Percentiles rank a stretch among this genome's conserved stretches.
phyloP scores from a whole-genome alignment of 2,329 filamentous ascomycete species.

The Claviceps digitariae region DNA sequence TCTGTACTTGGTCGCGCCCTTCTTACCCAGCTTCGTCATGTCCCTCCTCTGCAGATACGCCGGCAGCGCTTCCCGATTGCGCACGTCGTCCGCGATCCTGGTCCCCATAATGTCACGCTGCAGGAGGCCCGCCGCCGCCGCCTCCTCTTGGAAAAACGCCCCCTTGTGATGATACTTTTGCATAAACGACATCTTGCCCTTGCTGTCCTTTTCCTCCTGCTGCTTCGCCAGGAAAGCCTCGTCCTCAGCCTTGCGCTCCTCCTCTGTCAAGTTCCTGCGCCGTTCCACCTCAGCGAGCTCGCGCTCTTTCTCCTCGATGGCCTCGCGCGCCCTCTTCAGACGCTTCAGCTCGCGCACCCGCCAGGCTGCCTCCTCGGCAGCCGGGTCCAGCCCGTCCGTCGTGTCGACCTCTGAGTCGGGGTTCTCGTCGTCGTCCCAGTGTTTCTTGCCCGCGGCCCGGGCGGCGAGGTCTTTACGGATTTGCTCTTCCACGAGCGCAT shows the following conservation, averaged over 20 bases:
- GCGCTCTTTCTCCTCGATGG: constrained; percentile 69
- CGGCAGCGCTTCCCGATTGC: constrained; percentile 69
- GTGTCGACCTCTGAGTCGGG: constrained; percentile 72
- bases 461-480: constrained; percentile 69
- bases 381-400: constrained; percentile 73
- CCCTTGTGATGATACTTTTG: constrained; percentile 96
- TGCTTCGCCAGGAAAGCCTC: constrained; percentile 63
- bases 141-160: constrained; percentile 82
- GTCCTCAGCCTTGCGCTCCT: constrained; percentile 79
- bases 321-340: constrained; percentile 73
- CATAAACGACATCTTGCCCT: constrained; percentile 78
- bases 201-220: constrained; percentile 61
- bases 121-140: constrained; percentile 60
- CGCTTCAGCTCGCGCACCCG: constrained; percentile 82
- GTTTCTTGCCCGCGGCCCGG: constrained; percentile 60
- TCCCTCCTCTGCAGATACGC: constrained; percentile 88
- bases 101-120: constrained; percentile 78
- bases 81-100: constrained; percentile 68
- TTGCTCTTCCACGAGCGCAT: constrained; percentile 77
- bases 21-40: constrained; percentile 85
- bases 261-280: constrained; percentile 69
- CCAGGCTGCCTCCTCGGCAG: constrained; percentile 84
- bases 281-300: constrained; percentile 85
- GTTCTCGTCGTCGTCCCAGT: constrained; percentile 72
- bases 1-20: constrained; percentile 79